Conservation (phyloP, 768 basidiomycete genomes). For the Leccinum aurantiacum region DNA sequence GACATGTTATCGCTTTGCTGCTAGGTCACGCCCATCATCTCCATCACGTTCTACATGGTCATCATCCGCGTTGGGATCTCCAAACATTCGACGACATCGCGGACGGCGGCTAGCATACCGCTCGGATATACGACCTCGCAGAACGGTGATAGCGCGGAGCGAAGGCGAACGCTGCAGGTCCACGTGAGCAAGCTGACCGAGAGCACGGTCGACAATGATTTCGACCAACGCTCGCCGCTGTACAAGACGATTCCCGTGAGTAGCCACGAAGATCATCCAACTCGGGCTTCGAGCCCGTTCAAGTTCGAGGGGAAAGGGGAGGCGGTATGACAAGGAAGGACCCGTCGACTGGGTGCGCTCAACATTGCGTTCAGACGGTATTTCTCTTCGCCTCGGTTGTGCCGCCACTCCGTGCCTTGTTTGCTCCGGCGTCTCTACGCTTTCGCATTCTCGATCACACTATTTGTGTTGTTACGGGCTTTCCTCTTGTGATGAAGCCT, state of each 20-base stretch:
- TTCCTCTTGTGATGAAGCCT: not conserved
- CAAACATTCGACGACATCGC: too few species aligned
- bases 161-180: not conserved
- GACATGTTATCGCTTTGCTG: too few species aligned
- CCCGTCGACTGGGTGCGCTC: not conserved
- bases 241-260: not conserved
- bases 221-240: not conserved
- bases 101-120: not conserved
- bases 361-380: too few species aligned
- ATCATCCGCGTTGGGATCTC: conserved; percentile 13
- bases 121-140: too few species aligned
- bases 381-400: too few species aligned
- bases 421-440: not conserved
- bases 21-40: conserved; percentile 6
- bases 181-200: not conserved
- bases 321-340: not conserved
- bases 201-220: not conserved
- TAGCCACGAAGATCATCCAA: not conserved
- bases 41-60: conserved; percentile 22
- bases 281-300: not conserved
- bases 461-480: not conserved
- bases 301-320: not conserved
- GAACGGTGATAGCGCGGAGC: not conserved
- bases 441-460: not conserved
- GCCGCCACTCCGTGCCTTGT: not conserved